Conservation (phyloP, 306 rosid genomes). For the Cyamopsis tetragonoloba region DNA sequence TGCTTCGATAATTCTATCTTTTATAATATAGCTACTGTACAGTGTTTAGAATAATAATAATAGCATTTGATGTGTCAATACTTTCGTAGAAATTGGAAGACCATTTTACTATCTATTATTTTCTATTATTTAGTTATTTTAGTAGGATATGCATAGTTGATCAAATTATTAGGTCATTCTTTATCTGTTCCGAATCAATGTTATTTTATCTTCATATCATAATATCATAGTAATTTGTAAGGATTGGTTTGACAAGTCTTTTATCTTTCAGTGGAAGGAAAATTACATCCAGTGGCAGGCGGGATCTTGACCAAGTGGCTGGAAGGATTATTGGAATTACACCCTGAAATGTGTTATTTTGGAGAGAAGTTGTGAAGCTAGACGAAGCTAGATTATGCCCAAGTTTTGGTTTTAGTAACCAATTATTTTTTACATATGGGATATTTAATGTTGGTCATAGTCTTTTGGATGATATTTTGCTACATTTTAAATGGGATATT, state of each 20-base stretch:
- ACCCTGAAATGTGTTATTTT: slow-evolving; percentile 12
- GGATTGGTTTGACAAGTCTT: background rate
- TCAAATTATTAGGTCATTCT: background rate
- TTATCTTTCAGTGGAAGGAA: slow-evolving; percentile 32
- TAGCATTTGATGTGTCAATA: background rate
- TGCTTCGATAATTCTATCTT: no score
- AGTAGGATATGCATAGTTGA: background rate
- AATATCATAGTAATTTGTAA: background rate
- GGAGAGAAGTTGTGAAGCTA: background rate
- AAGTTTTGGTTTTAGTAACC: slow-evolving; percentile 8
- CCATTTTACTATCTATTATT: background rate
- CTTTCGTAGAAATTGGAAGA: background rate
- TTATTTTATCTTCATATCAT: background rate
- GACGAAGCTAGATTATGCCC: background rate
- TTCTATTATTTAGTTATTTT: background rate
- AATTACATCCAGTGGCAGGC: slow-evolving; percentile 34
- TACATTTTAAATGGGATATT: background rate
- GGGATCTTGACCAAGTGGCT: slow-evolving; percentile 42
- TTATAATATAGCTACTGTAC: background rate
- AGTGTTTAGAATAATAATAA: background rate
- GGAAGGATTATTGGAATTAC: slow-evolving; percentile 33
- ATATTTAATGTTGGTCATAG: background rate
- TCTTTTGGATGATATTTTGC: slow-evolving; percentile 7
- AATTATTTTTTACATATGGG: background rate
- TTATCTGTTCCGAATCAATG: background rate